Percentiles rank a stretch among this genome's conserved stretches.
Conservation (phyloP, 768 basidiomycete genomes). For the Antrodiella citrinella region DNA sequence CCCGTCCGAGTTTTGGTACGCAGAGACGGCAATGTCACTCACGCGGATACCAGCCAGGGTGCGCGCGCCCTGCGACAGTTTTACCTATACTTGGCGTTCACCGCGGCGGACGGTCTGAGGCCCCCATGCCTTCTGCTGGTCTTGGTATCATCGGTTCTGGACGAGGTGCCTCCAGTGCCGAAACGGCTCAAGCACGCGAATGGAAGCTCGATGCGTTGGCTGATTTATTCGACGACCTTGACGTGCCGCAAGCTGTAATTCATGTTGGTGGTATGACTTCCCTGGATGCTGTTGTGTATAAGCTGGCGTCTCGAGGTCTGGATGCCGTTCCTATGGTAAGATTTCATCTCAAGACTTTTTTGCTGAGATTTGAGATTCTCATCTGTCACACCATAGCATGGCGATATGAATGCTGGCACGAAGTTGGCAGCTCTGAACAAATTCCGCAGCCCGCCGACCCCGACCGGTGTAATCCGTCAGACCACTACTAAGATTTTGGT, state of each 20-base stretch:
- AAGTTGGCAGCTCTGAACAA: slow-evolving; percentile 80
- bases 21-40: slow-evolving; percentile 75
- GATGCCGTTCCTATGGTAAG: slow-evolving; percentile 86
- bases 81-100: slow-evolving; percentile 94
- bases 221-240: slow-evolving; percentile 84
- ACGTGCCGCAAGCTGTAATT: slow-evolving; percentile 72
- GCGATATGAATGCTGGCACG: slow-evolving; percentile 84
- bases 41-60: slow-evolving; percentile 59
- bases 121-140: slow-evolving; percentile 34
- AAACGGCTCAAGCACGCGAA: slow-evolving; percentile 79
- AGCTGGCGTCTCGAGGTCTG: slow-evolving; percentile 74
- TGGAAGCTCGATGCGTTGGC: slow-evolving; percentile 93
- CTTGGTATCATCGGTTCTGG: slow-evolving; percentile 92
- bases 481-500: slow-evolving; percentile 71
- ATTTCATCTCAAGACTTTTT: slow-evolving; percentile 2
- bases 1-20: slow-evolving; percentile 97
- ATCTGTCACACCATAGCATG: slow-evolving; percentile 45
- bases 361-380: slow-evolving; percentile 8
- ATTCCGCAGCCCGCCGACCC: slow-evolving; percentile 54
- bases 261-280: slow-evolving; percentile 85
- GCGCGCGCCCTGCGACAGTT: slow-evolving; percentile 88
- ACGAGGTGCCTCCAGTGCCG: slow-evolving; percentile 71
- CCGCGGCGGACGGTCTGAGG: slow-evolving; percentile 72
- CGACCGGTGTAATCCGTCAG: slow-evolving; percentile 55
- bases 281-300: slow-evolving; percentile 85